A percentile compares a stretch with the other conserved stretches of the same genome.
Evolutionary conservation across 169 alveolate species (phyloP).

Genomic region (Plasmodium knowlesi): DNA sequence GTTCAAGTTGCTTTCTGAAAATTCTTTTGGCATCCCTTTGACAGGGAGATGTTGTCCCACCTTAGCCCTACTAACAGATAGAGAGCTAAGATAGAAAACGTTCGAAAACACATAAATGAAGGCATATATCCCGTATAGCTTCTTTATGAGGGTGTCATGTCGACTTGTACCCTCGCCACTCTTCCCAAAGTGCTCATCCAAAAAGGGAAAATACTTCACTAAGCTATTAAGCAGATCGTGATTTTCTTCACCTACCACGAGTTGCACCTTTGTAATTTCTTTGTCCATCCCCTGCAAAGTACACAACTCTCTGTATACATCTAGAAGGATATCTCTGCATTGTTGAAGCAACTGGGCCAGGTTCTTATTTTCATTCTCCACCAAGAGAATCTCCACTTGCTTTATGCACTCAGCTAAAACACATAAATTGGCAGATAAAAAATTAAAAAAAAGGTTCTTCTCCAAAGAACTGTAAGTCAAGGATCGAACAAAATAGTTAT

Average conservation of each 20-base stretch:
- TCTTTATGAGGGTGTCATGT: not conserved
- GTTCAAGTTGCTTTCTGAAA: not conserved
- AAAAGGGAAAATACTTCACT: constrained; percentile 30
- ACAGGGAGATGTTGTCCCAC: not conserved
- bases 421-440: not conserved
- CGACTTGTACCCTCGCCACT: not conserved
- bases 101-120: constrained; percentile 27
- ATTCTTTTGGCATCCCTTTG: not conserved
- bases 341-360: not conserved
- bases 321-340: not conserved
- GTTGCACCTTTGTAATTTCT: not conserved
- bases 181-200: constrained; percentile 20
- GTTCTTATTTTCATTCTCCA: constrained; percentile 13
- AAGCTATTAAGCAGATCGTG: not conserved
- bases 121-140: constrained; percentile 27
- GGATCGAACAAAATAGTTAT: constrained; percentile 13
- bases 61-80: not conserved
- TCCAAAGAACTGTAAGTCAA: constrained; percentile 5
- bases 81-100: constrained; percentile 10
- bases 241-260: not conserved
- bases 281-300: not conserved
- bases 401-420: constrained; percentile 7
- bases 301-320: not conserved
- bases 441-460: not conserved
- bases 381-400: not conserved